A percentile compares a stretch with the other conserved stretches of the same genome.
These are phyloP conservation scores for Mortierella sp. DNA, from an alignment of 371 early-diverging fungal species.

Conservation along the genomic window DNA sequence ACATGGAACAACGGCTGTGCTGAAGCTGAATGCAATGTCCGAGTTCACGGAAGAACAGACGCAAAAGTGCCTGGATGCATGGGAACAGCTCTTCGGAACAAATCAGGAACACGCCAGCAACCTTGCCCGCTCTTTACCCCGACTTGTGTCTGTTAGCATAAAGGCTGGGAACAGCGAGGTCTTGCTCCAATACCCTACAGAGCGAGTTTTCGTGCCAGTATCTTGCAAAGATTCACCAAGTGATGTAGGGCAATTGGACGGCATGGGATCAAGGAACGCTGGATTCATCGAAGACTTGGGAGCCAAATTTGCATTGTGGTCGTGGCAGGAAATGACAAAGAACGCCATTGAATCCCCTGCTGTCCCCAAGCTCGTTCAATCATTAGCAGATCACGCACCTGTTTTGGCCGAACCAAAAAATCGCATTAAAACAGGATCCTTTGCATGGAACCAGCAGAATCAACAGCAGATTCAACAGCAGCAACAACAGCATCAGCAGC, in stretches of 20 bases:
- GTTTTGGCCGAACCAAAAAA: conserved; percentile 43
- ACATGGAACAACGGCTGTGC: conserved; percentile 34
- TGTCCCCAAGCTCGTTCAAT: conserved; percentile 44
- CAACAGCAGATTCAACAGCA: conserved; percentile 26
- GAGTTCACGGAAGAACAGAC: conserved; percentile 42
- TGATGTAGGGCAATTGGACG: conserved; percentile 43
- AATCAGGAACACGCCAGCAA: conserved; percentile 10
- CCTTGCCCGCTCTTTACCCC: conserved; percentile 21
- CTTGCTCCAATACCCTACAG: conserved; percentile 36
- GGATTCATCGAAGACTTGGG: conserved; percentile 51
- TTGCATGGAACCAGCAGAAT: conserved; percentile 47
- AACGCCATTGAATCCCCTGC: conserved; percentile 42
- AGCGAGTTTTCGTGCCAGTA: conserved; percentile 46
- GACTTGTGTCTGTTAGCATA: conserved; percentile 35
- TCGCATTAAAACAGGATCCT: conserved; percentile 41
- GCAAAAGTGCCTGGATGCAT: conserved; percentile 28
- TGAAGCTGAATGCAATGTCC: conserved; percentile 13
- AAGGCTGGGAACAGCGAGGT: conserved; percentile 27
- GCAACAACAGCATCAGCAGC: conserved; percentile 41
- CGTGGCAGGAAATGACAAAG: conserved; percentile 51
- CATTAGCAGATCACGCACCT: conserved; percentile 37
- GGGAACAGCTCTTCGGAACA: conserved; percentile 38
- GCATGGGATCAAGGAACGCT: conserved; percentile 45
- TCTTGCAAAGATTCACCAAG: conserved; percentile 45
- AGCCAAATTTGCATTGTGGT: conserved; percentile 48